A percentile compares a stretch with the other conserved stretches of the same genome.
Evolutionary conservation across 345 rosid genomes (phyloP).

Genomic region (Pistacia vera): DNA sequence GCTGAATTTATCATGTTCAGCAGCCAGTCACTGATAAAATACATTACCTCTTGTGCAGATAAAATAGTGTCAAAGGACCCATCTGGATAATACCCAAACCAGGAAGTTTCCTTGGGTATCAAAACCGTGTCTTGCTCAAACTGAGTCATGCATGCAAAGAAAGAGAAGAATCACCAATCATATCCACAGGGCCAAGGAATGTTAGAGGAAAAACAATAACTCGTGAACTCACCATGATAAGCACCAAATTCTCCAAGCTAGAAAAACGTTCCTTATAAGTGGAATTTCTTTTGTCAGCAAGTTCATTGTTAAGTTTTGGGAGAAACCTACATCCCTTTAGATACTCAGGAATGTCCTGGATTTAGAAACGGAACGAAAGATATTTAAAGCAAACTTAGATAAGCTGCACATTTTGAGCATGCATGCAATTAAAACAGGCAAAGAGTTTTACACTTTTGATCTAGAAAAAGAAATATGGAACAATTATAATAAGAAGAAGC

Average conservation of each 20-base stretch:
- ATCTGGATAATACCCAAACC: conserved; percentile 85
- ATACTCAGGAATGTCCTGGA: conserved; percentile 43
- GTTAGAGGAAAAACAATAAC: neutral
- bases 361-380: neutral
- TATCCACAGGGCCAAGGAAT: neutral
- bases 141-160: conserved; percentile 34
- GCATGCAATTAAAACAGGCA: neutral
- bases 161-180: conserved; percentile 3
- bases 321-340: conserved; percentile 70
- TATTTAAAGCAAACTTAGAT: neutral
- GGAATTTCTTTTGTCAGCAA: conserved; percentile 42
- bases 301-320: conserved; percentile 70
- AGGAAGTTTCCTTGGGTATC: conserved; percentile 83
- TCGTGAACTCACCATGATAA: conserved; percentile 60
- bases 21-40: neutral
- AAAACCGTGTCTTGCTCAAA: conserved; percentile 78
- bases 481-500: neutral
- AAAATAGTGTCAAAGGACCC: conserved; percentile 57
- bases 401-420: neutral
- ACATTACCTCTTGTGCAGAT: conserved; percentile 59
- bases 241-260: conserved; percentile 69
- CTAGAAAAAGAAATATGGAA: no score
- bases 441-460: neutral
- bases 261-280: conserved; percentile 72
- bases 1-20: neutral